These are phyloP conservation scores for Purpureocillium lavendulum DNA, from an alignment of 2,329 filamentous ascomycete species.

Conservation along the genomic window DNA sequence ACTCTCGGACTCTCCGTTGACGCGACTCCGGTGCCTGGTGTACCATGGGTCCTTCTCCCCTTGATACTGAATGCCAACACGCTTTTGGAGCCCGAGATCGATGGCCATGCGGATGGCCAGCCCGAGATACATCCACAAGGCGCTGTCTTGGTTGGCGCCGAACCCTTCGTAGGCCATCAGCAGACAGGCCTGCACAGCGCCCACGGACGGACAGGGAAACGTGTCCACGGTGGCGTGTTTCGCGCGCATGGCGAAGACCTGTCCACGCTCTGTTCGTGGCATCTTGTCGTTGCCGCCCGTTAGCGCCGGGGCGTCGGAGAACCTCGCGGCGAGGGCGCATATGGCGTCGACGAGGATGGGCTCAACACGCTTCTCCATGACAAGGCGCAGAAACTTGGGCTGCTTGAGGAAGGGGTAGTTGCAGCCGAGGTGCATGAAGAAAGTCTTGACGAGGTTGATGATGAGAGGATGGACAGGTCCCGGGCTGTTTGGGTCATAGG, in stretches of 20 bases:
- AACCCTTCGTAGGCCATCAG: conserved; percentile 86
- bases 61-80: conserved; percentile 61
- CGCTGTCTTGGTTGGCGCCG: conserved; percentile 79
- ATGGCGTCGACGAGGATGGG: conserved; percentile 81
- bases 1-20: conserved; percentile 21
- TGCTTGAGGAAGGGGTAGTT: conserved; percentile 77
- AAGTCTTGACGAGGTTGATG: conserved; percentile 66
- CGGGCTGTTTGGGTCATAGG: conserved; percentile 67
- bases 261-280: conserved; percentile 60
- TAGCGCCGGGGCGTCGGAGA: conserved; percentile 53
- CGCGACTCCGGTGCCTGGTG: conserved; percentile 33
- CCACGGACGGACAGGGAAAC: conserved; percentile 73
- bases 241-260: conserved; percentile 71
- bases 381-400: conserved; percentile 62
- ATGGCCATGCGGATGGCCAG: conserved; percentile 78
- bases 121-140: conserved; percentile 88
- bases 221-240: conserved; percentile 77
- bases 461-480: conserved; percentile 68
- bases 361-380: conserved; percentile 74
- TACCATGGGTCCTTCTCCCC: conserved; percentile 44
- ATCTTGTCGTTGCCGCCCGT: conserved; percentile 39
- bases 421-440: conserved; percentile 75
- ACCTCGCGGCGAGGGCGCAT: conserved; percentile 73
- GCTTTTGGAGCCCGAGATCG: conserved; percentile 73
- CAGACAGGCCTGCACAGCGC: conserved; percentile 75